Conservation (phyloP, 2,329 filamentous ascomycete genomes). For the Thermomyces lanuginosus region DNA sequence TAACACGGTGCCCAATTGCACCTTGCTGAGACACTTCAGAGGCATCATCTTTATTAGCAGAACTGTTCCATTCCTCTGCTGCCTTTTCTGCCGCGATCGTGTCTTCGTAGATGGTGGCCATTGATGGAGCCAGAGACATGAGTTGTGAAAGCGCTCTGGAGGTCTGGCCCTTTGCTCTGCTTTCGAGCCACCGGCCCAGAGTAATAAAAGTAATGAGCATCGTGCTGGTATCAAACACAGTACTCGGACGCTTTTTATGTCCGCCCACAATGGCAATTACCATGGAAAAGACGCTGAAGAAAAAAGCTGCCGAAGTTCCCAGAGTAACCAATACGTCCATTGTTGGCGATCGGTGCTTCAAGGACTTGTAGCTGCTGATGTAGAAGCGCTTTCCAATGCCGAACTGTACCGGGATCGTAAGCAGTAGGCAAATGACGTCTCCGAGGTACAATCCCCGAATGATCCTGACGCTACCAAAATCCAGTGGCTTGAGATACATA, state of each 20-base stretch:
- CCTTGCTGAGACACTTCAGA: constrained; percentile 6
- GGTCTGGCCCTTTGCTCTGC: constrained; percentile 87
- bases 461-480: constrained; percentile 56
- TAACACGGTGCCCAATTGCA: constrained; percentile 61
- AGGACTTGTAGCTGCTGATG: constrained; percentile 74
- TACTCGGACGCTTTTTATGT: constrained; percentile 66
- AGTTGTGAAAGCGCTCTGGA: constrained; percentile 82
- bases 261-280: constrained; percentile 57
- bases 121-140: constrained; percentile 91
- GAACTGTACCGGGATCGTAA: constrained; percentile 91
- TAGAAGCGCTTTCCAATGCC: constrained; percentile 94
- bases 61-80: constrained; percentile 53
- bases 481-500: constrained; percentile 59
- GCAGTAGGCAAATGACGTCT: constrained; percentile 63
- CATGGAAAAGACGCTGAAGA: constrained; percentile 86
- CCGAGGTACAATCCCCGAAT: constrained; percentile 69
- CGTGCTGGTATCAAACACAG: constrained; percentile 92
- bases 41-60: constrained; percentile 3
- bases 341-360: constrained; percentile 79
- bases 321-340: constrained; percentile 96
- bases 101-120: constrained; percentile 91
- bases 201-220: constrained; percentile 97
- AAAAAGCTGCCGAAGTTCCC: constrained; percentile 88
- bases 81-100: constrained; percentile 86
- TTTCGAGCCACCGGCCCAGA: constrained; percentile 80